phyloP scores from a whole-genome alignment of 345 rosid genomes.

The Bruguiera parviflora region DNA sequence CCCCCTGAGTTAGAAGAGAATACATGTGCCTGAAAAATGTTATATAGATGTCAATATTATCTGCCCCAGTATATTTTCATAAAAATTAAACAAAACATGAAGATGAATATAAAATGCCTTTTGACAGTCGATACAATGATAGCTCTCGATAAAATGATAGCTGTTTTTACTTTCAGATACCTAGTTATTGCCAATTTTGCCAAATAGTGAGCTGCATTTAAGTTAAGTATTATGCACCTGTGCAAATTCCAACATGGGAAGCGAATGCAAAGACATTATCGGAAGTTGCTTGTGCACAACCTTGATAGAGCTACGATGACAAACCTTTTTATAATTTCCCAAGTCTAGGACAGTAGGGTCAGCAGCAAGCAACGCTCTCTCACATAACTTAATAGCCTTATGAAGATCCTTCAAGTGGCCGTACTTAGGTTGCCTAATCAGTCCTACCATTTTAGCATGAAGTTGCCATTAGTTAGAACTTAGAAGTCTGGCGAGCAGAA shows the following conservation, averaged over 20 bases:
- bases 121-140: no score
- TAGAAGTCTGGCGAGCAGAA: neutral
- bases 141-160: no score
- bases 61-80: neutral
- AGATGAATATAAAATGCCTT: neutral
- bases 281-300: neutral
- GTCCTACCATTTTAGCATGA: conserved; percentile 4
- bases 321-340: conserved; percentile 22
- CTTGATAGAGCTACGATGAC: neutral
- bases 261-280: no score
- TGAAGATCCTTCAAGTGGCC: conserved; percentile 29
- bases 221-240: no score
- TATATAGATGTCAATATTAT: neutral
- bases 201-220: no score
- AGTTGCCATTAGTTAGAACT: neutral
- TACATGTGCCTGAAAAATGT: conserved; percentile 23
- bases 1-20: conserved; percentile 23
- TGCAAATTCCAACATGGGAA: no score
- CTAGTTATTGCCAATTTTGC: no score
- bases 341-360: conserved; percentile 19
- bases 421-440: conserved; percentile 30
- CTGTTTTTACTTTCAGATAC: no score
- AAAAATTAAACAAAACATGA: neutral
- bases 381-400: conserved; percentile 22
- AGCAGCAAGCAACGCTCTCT: conserved; percentile 20